Base-by-base conservation (phyloP, 1,139 yeast species). In the Hyphopichia burtonii region DNA sequence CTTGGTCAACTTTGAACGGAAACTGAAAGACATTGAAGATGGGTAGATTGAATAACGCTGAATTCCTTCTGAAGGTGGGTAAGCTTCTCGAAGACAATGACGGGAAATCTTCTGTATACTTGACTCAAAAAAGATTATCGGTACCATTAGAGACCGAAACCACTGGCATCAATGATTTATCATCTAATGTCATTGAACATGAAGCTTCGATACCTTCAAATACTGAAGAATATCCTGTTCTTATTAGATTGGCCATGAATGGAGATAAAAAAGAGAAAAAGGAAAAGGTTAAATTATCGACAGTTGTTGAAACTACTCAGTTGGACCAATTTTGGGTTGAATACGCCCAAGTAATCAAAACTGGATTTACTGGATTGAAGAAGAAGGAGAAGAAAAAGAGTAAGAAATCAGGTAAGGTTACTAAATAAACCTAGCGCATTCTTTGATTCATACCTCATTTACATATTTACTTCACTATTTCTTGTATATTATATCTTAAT, bases 291-390 rank as follows among this genome's bases (percentile, higher is more conserved):
- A 84, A 83, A 55, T 60, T 80, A 37, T 78, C 87, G 8, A 86
- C 96, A 0, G 77, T 81, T 17, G 88, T 88, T 23, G 76, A 74
- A 34, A 64, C 78, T 0, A 74, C 69, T 4, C 66, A 74, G 16
- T 66, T 87, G 50, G 86, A 82, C 45, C 65, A 66, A 47, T 87
- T 87, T 57, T 87, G 95, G 95, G 61, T 63, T 32, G 80, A 78
- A 34, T 87, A 86, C 59, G 67, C 86, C 1, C 81, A 78, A 37
- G 77, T 77, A 0, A 71, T 86, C 44, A 86, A 86, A 58, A 58
- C 68, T 23, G 89, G 70, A 19, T 61, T 79, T 41, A 63, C 76
- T 28, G 81, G 87, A 10, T 58, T 85, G 46, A 76, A 65, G 53
- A 80, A 77, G 59, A 67, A 61, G 57, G 67, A 63, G 20, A 80